Conservation (phyloP, 257 asterid genomes). For the Nemophila menziesii region DNA sequence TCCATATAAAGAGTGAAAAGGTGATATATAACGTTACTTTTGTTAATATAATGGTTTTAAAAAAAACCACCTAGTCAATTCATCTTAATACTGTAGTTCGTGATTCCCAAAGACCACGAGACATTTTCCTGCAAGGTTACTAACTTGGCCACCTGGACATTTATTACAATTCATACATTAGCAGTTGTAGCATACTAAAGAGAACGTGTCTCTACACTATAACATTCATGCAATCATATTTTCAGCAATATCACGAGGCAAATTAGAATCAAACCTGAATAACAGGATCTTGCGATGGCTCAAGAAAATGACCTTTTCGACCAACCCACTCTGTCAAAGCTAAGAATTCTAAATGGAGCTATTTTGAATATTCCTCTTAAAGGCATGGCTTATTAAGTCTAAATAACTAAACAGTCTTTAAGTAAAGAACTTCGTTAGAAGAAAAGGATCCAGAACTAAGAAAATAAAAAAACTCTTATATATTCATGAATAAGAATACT, state of each 20-base stretch:
- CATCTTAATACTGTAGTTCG: too few species aligned
- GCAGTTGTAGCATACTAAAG: slow-evolving; percentile 2
- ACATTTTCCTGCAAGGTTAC: slow-evolving; percentile 91
- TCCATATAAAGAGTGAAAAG: too few species aligned
- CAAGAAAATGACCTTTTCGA: slow-evolving; percentile 94
- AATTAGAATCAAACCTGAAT: slow-evolving; percentile 52
- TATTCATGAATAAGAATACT: slow-evolving; percentile 56
- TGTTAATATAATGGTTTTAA: too few species aligned
- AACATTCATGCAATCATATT: slow-evolving; percentile 1
- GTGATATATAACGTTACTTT: too few species aligned
- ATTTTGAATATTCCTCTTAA: slow-evolving; percentile 95
- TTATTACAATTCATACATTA: slow-evolving; percentile 16
- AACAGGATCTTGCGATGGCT: slow-evolving; percentile 96
- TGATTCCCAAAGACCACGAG: too few species aligned
- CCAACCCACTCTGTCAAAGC: slow-evolving; percentile 99
- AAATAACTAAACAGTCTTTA: slow-evolving; percentile 44
- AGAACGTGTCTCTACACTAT: slow-evolving; percentile 12
- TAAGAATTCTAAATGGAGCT: slow-evolving; percentile 97
- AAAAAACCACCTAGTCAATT: too few species aligned
- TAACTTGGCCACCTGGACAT: slow-evolving; percentile 71
- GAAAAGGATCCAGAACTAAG: slow-evolving; percentile 4
- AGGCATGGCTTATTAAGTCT: slow-evolving; percentile 77
- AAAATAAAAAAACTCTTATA: slow-evolving; percentile 6
- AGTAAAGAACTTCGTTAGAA: slow-evolving; percentile 22
- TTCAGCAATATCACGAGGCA: slow-evolving; percentile 2